Percentiles rank a stretch among this genome's conserved stretches.
These are phyloP conservation scores for Ceratocystis smalleyi DNA, from an alignment of 2,329 filamentous ascomycete genomes.

Conservation along the genomic window DNA sequence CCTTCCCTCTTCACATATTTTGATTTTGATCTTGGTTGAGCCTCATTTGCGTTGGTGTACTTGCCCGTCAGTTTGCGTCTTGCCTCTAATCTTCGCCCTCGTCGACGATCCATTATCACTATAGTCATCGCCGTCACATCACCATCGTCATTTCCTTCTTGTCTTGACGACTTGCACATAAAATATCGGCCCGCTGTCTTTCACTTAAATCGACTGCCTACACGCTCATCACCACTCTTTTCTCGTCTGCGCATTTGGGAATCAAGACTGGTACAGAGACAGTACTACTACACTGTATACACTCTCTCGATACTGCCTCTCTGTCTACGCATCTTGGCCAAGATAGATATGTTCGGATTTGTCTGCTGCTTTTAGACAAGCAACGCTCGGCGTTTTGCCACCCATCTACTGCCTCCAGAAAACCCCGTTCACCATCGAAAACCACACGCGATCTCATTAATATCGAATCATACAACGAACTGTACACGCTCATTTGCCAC, in stretches of 20 bases:
- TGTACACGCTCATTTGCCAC: neutral
- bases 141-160: neutral
- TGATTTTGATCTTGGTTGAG: neutral
- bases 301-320: neutral
- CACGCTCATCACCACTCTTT: neutral
- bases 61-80: neutral
- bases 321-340: neutral
- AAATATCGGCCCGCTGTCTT: neutral
- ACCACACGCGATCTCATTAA: neutral
- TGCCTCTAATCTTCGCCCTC: neutral
- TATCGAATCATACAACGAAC: neutral
- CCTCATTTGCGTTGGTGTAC: neutral
- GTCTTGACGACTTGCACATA: neutral
- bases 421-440: neutral
- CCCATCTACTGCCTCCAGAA: neutral
- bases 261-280: neutral
- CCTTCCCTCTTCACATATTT: neutral
- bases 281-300: neutral
- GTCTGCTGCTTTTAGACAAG: constrained; percentile 4
- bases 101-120: neutral
- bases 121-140: neutral
- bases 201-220: neutral
- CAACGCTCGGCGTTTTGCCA: constrained; percentile 8
- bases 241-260: neutral
- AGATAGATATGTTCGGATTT: neutral